phyloP scores from a whole-genome alignment of 768 basidiomycete genomes.

The Gloeophyllum trabeum region DNA sequence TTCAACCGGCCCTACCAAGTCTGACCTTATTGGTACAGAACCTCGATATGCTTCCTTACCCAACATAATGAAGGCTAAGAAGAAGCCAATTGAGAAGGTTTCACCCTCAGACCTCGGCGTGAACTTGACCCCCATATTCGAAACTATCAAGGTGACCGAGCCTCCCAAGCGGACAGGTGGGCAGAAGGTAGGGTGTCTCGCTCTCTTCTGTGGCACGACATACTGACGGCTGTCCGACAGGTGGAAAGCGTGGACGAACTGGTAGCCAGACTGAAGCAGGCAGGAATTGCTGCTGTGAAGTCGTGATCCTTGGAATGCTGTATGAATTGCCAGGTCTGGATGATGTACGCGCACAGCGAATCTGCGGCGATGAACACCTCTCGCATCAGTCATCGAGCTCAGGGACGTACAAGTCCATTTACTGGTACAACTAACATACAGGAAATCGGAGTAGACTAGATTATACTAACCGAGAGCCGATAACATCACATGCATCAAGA shows the following conservation, averaged over 20 bases:
- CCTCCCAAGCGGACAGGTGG: constrained; percentile 89
- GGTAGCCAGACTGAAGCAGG: constrained; percentile 80
- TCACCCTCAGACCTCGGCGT: constrained; percentile 70
- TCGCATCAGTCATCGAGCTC: too few species aligned
- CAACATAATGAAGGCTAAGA: constrained; percentile 99
- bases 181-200: constrained; percentile 48
- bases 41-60: constrained; percentile 96
- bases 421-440: too few species aligned
- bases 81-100: constrained; percentile 87
- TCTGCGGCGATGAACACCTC: too few species aligned
- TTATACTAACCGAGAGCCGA: too few species aligned
- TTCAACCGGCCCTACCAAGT: not conserved
- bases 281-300: constrained; percentile 37
- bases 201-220: too few species aligned
- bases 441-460: too few species aligned
- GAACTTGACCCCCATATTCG: constrained; percentile 73
- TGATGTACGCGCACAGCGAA: too few species aligned
- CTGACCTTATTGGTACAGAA: constrained; percentile 34
- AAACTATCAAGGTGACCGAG: constrained; percentile 81
- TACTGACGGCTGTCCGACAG: constrained; percentile 20
- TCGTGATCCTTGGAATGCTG: constrained; percentile 1
- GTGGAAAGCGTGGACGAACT: constrained; percentile 84
- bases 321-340: too few species aligned
- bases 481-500: too few species aligned
- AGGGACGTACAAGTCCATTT: too few species aligned